Conservation (phyloP, 352 stramenopile species). For the Plasmopara viticola region DNA sequence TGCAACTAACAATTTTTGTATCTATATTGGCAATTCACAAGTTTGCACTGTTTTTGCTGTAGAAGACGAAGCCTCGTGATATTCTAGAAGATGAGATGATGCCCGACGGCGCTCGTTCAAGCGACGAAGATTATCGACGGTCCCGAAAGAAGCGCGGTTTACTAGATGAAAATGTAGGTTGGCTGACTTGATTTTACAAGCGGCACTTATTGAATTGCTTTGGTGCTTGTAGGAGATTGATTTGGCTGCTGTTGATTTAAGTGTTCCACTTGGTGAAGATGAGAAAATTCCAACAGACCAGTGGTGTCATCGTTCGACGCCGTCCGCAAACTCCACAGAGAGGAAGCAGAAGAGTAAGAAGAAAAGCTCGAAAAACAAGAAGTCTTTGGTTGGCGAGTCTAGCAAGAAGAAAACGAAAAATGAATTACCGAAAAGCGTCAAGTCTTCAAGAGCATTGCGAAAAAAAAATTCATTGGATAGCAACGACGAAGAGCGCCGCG, state of each 20-base stretch:
- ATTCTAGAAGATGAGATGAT: conserved; percentile 74
- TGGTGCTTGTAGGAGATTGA: conserved; percentile 41
- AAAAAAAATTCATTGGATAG: conserved; percentile 35
- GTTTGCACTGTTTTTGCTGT: neutral
- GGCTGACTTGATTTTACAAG: neutral
- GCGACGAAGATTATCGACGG: conserved; percentile 57
- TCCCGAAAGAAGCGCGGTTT: conserved; percentile 41
- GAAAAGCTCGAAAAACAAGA: conserved; percentile 44
- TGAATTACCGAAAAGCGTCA: conserved; percentile 30
- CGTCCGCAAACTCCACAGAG: conserved; percentile 22
- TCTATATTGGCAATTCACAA: neutral
- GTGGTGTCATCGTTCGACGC: conserved; percentile 65
- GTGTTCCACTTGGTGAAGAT: conserved; percentile 62
- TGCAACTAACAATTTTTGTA: neutral
- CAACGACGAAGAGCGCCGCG: conserved; percentile 25
- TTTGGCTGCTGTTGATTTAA: conserved; percentile 71
- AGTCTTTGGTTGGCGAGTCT: conserved; percentile 28
- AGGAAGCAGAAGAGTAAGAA: conserved; percentile 71
- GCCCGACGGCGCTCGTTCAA: conserved; percentile 64
- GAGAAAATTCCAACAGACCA: conserved; percentile 76
- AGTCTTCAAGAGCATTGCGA: conserved; percentile 20
- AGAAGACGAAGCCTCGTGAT: conserved; percentile 40
- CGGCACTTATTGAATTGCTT: neutral
- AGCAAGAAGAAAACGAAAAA: conserved; percentile 40
- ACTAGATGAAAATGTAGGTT: conserved; percentile 33